Conservation (phyloP, 2,329 filamentous ascomycete genomes). For the Paraphoma chrysanthemicola region DNA sequence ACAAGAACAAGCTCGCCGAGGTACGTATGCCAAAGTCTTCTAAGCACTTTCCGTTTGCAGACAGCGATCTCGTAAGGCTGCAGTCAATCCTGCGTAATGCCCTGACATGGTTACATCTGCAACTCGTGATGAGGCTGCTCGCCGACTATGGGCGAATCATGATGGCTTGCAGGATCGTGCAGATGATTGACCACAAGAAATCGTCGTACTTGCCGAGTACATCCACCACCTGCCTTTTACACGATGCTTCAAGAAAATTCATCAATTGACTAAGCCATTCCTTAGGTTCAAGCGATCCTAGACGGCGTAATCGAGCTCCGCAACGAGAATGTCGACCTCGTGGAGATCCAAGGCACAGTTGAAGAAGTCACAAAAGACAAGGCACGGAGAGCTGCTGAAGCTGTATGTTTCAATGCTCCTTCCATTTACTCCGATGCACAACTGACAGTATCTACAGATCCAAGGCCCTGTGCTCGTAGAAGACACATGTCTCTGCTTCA, state of each 20-base stretch:
- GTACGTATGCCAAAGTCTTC: constrained; percentile 10
- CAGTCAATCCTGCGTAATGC: not conserved
- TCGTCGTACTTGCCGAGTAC: too few relatives aligned
- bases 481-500: constrained; percentile 94
- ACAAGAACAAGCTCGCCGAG: constrained; percentile 91
- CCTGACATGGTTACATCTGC: not conserved
- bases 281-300: constrained; percentile 80
- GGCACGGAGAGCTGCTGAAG: constrained; percentile 79
- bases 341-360: constrained; percentile 89
- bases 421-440: too few relatives aligned
- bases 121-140: not conserved
- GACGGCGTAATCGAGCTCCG: constrained; percentile 72
- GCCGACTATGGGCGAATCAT: too few relatives aligned
- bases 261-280: not conserved
- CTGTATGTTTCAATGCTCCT: constrained; percentile 58
- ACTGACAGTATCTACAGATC: constrained; percentile 63
- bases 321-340: constrained; percentile 78
- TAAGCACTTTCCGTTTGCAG: not conserved
- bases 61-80: not conserved
- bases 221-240: too few relatives aligned
- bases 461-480: constrained; percentile 91
- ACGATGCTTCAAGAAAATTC: too few relatives aligned
- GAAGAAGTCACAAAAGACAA: constrained; percentile 93
- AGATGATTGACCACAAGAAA: too few relatives aligned
- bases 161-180: too few relatives aligned